These are phyloP conservation scores for Herpetospermum pedunculosum DNA, from an alignment of 306 rosid genomes.

Conservation along the genomic window DNA sequence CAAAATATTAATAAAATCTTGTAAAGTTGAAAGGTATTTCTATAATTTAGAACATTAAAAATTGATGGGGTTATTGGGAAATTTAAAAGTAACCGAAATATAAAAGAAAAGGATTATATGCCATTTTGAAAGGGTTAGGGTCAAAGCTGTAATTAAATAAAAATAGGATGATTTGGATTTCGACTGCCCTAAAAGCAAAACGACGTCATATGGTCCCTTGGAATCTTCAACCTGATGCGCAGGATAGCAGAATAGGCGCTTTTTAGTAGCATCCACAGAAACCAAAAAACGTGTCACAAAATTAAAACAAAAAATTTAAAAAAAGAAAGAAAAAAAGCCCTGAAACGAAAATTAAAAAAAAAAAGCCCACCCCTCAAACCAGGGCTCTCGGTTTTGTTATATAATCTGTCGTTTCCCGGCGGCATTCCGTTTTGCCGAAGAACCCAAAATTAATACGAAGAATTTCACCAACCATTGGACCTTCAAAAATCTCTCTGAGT, in stretches of 20 bases:
- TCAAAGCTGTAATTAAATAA: background rate
- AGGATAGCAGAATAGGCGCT: background rate
- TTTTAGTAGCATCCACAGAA: constrained; percentile 3
- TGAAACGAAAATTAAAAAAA: background rate
- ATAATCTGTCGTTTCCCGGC: constrained; percentile 49
- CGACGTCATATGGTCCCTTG: background rate
- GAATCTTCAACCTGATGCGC: background rate
- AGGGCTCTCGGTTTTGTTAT: constrained; percentile 14
- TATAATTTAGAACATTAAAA: too few relatives aligned
- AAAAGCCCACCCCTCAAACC: constrained; percentile 7
- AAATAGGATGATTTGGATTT: background rate
- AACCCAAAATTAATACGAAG: background rate
- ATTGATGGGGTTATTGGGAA: too few relatives aligned
- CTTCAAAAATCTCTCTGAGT: background rate
- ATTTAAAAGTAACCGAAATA: too few relatives aligned
- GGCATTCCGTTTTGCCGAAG: constrained; percentile 22
- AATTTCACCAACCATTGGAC: background rate
- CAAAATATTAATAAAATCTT: too few relatives aligned
- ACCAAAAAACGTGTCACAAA: constrained; percentile 2
- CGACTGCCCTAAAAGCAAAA: background rate
- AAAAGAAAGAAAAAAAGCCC: background rate
- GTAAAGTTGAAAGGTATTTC: too few relatives aligned
- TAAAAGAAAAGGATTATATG: too few relatives aligned
- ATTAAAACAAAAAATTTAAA: background rate
- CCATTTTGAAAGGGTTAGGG: background rate